These are phyloP conservation scores for Plasmodium gonderi DNA, from an alignment of 169 alveolate species.

Conservation along the genomic window DNA sequence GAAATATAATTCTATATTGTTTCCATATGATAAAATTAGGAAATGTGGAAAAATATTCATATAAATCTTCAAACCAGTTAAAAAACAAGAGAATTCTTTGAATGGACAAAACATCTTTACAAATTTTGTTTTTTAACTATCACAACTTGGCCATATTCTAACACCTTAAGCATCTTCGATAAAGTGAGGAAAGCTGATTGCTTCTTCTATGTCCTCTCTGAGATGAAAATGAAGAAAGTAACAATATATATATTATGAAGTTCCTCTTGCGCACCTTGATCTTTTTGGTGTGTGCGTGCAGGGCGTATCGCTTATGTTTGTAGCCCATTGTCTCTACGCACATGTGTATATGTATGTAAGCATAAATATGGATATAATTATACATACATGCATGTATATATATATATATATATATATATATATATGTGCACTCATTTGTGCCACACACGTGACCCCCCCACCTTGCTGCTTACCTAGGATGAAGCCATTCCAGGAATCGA, in stretches of 20 bases:
- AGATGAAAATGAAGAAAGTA: background rate
- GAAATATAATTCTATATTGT: no score
- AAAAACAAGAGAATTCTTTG: no score
- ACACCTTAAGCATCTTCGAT: conserved; percentile 43
- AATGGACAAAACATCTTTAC: no score
- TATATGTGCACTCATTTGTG: conserved; percentile 1
- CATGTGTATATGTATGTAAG: background rate
- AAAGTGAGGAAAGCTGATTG: conserved; percentile 51
- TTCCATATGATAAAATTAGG: no score
- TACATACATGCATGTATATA: background rate
- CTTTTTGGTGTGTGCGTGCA: no score
- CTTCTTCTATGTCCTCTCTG: conserved; percentile 63
- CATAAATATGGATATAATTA: background rate
- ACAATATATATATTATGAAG: background rate
- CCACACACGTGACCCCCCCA: background rate
- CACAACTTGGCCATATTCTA: no score
- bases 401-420: background rate
- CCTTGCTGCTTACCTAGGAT: conserved; percentile 25
- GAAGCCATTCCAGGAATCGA: conserved; percentile 49
- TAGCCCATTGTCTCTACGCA: background rate
- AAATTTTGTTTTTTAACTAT: no score
- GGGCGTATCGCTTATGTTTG: background rate
- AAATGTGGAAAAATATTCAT: no score
- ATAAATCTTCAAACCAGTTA: no score
- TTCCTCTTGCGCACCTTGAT: no score